Conservation (phyloP, 352 stramenopile genomes). For the Elongisporangium prolatum region DNA sequence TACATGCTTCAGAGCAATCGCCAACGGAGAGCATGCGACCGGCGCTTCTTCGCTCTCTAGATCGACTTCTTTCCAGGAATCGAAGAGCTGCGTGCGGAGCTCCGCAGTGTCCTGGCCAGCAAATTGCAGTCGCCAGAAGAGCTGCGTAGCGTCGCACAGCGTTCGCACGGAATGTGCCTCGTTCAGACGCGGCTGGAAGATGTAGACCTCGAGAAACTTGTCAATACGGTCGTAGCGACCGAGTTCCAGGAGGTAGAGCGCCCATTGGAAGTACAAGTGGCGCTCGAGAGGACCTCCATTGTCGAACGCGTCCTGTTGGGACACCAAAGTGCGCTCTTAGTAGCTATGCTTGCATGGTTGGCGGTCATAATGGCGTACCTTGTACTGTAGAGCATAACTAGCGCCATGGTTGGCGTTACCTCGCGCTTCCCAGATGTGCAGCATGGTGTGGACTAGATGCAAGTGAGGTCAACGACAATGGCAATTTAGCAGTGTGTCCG, state of each 20-base stretch:
- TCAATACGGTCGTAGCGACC: slow-evolving; percentile 79
- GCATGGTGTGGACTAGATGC: slow-evolving; percentile 63
- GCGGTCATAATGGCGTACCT: slow-evolving; percentile 14
- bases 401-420: slow-evolving; percentile 83
- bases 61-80: slow-evolving; percentile 35
- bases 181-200: slow-evolving; percentile 38
- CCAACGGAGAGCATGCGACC: slow-evolving; percentile 39
- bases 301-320: slow-evolving; percentile 52
- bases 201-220: slow-evolving; percentile 76
- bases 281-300: slow-evolving; percentile 66
- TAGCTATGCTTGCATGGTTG: background rate
- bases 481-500: background rate
- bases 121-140: slow-evolving; percentile 84
- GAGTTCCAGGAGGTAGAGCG: slow-evolving; percentile 73
- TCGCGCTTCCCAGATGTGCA: slow-evolving; percentile 70
- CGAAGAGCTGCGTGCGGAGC: slow-evolving; percentile 50
- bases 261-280: slow-evolving; percentile 83
- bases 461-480: background rate
- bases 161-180: slow-evolving; percentile 49
- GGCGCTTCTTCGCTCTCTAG: slow-evolving; percentile 7
- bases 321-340: background rate
- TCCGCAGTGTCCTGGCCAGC: slow-evolving; percentile 50
- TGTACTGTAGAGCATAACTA: slow-evolving; percentile 79
- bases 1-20: slow-evolving; percentile 56
- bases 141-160: slow-evolving; percentile 71